Conservation (phyloP, 306 rosid genomes). For the Fagus crenata region DNA sequence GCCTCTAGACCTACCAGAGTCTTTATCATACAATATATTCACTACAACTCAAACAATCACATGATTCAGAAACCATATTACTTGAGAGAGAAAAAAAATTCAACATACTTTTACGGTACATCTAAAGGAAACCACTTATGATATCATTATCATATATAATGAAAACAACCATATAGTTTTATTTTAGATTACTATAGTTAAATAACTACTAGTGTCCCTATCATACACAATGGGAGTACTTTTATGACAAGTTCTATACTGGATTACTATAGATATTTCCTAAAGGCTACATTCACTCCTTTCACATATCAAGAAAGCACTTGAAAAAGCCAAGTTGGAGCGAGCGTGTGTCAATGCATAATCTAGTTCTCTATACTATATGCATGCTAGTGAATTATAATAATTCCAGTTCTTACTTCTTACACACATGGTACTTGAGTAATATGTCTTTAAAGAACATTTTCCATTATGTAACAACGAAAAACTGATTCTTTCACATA, state of each 20-base stretch:
- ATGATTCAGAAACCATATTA: conserved; percentile 13
- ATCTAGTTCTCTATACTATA: background rate
- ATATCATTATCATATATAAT: background rate
- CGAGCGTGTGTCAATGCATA: background rate
- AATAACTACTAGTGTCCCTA: background rate
- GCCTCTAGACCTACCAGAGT: conserved; percentile 86
- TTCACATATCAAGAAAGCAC: background rate
- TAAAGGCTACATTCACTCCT: background rate
- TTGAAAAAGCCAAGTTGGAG: background rate
- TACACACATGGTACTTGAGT: background rate
- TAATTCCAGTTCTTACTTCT: background rate
- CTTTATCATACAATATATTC: conserved; percentile 75
- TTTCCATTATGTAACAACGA: background rate
- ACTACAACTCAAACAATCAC: conserved; percentile 36
- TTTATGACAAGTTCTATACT: background rate
- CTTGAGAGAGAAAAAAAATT: conserved; percentile 9
- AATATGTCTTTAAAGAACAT: background rate
- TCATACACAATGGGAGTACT: background rate
- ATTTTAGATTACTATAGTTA: background rate
- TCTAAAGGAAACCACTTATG: background rate
- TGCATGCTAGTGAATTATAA: background rate
- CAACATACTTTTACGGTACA: background rate
- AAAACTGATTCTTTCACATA: background rate
- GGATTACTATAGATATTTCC: background rate
- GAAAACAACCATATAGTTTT: background rate